Evolutionary conservation across 257 asterid genomes (phyloP), one percentile per base, ranked within the genome.

Genomic region (Fraxinus quadrangulata): DNA sequence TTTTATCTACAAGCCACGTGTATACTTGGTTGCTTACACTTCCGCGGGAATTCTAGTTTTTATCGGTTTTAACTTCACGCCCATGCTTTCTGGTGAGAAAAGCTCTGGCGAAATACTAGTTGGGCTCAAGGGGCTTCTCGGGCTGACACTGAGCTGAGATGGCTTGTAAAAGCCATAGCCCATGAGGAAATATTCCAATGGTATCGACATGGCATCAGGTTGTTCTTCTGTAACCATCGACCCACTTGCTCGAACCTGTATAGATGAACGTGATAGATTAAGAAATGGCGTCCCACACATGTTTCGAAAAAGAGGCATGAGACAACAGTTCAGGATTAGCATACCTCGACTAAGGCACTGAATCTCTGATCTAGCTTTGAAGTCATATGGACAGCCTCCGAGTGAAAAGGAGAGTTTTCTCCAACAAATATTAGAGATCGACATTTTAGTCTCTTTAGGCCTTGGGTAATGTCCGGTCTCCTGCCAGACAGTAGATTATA

Each of bases 11-110:
- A 21, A 71, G 75, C 59, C 36, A 37, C 75, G 24, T 63, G 26
- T 40, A 28, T 40, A 71, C 30, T 12, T 40, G 11, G 61, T 28
- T 71, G 36, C 30, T 40, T 78, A 82, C 54, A 78, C 81, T 77
- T 78, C 84, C 5, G 66, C 51, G 3, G 78, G 77, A 23, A 85
- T 67, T 75, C 75, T 80, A 21, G 95, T 90, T 80, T 88, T 90
- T 26, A 90, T 90, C 12, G 95, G 95, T 71, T 90, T 90, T 5
- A 90, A 76, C 84, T 88, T 90, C 86, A 90, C 75, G 5, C 95
- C 95, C 95, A 90, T 90, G 85, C 95, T 90, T 74, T 90, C 95
- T 19, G 95, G 95, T 6, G 95, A 87, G 81, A 88, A 86, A 63
- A 90, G 92, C 82, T 90, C 95, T 0, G 95, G 92, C 28, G 92